phyloP scores from a whole-genome alignment of 1,284 basidiomycete genomes.

The Ceratobasidium sp. region DNA sequence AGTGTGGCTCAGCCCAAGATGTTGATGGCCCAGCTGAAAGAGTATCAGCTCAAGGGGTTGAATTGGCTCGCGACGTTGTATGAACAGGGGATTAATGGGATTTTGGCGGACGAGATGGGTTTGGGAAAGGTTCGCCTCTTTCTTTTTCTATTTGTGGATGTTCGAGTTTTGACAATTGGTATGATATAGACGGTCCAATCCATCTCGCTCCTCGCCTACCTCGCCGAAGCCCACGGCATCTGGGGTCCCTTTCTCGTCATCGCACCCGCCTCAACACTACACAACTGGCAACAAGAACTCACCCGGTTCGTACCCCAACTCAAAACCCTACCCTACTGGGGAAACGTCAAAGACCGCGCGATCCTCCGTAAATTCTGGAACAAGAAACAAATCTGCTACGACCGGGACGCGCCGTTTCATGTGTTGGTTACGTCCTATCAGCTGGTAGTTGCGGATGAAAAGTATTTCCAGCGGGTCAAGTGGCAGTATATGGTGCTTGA shows the following conservation, averaged over 20 bases:
- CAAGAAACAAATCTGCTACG: conserved; percentile 96
- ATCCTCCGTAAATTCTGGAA: conserved; percentile 98
- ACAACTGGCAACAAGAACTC: conserved; percentile 99
- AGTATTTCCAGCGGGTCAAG: conserved; percentile 97
- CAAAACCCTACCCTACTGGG: conserved; percentile 99
- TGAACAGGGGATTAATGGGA: conserved; percentile 96
- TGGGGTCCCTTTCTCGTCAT: conserved; percentile 99
- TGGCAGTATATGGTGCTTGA: conserved; percentile 99
- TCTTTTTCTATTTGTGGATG: no score
- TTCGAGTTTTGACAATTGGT: no score
- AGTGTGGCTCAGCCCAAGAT: conserved; percentile 95
- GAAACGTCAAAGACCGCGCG: conserved; percentile 95
- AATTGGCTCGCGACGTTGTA: conserved; percentile 99
- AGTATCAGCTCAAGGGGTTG: conserved; percentile 97
- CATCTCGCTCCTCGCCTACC: conserved; percentile 95
- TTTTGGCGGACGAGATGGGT: conserved; percentile 99
- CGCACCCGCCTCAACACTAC: conserved; percentile 96
- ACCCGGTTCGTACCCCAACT: conserved; percentile 94
- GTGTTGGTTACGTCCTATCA: conserved; percentile 98
- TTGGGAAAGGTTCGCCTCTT: conserved; percentile 95
- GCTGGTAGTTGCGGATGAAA: conserved; percentile 84
- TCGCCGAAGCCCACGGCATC: conserved; percentile 97
- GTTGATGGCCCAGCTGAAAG: conserved; percentile 96
- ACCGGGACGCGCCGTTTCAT: conserved; percentile 96
- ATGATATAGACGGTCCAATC: conserved; percentile 89